Conservation (phyloP, 2,329 filamentous ascomycete species). For the Penicillium sp. region DNA sequence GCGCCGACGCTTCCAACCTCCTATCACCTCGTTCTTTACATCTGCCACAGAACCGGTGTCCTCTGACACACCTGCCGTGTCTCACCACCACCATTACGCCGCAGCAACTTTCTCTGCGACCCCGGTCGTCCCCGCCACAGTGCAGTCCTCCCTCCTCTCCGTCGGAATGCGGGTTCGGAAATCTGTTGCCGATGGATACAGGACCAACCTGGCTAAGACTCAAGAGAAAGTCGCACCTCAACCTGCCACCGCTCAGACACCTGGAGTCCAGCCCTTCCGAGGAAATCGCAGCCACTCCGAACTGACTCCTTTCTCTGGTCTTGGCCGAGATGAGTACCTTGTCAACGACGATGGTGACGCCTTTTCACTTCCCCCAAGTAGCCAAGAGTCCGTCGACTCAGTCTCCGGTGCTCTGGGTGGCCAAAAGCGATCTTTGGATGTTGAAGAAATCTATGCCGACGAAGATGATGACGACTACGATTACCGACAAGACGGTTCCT, state of each 20-base stretch:
- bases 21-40: constrained; percentile 44
- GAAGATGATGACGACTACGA: constrained; percentile 38
- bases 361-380: constrained; percentile 42
- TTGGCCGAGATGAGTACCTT: constrained; percentile 50
- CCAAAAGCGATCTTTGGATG: constrained; percentile 47
- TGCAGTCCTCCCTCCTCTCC: constrained; percentile 81
- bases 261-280: constrained; percentile 4
- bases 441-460: constrained; percentile 41
- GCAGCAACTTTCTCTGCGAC: constrained; percentile 41
- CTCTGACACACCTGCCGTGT: constrained; percentile 23
- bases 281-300: constrained; percentile 51
- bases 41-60: constrained; percentile 16
- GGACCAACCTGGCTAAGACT: constrained; percentile 56
- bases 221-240: constrained; percentile 16
- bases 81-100: constrained; percentile 45
- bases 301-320: constrained; percentile 76
- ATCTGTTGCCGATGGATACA: constrained; percentile 90
- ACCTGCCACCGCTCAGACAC: constrained; percentile 5
- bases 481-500: constrained; percentile 29
- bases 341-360: constrained; percentile 40
- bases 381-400: constrained; percentile 37
- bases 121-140: constrained; percentile 60
- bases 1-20: constrained; percentile 48
- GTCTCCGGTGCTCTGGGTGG: constrained; percentile 28
- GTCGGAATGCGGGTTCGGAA: constrained; percentile 96